Evolutionary conservation across 352 stramenopile species (phyloP).

Genomic region (Nothophytophthora sp.): DNA sequence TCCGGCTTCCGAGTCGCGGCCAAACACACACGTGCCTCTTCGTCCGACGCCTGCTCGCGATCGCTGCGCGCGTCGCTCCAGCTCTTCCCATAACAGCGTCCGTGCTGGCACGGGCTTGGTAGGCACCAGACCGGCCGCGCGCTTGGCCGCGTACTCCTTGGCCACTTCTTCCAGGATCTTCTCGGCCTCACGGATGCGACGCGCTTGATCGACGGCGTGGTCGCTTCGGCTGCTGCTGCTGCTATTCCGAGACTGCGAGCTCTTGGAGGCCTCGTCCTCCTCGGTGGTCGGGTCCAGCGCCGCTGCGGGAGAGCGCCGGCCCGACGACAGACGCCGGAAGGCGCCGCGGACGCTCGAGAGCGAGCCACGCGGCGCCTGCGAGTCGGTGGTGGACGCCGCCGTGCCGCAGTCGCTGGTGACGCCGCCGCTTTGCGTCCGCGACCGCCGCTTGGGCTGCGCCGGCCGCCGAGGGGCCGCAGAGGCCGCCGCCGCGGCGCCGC

Average conservation of each 20-base stretch:
- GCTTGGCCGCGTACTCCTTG: slow-evolving; percentile 82
- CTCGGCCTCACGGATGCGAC: slow-evolving; percentile 60
- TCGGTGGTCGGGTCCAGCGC: slow-evolving; percentile 18
- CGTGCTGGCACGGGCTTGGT: slow-evolving; percentile 68
- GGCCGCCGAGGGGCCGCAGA: neutral
- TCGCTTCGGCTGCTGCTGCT: slow-evolving; percentile 7
- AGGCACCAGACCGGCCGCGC: slow-evolving; percentile 70
- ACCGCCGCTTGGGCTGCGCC: slow-evolving; percentile 17
- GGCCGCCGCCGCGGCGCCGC: slow-evolving; percentile 6
- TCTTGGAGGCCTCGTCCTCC: slow-evolving; percentile 23
- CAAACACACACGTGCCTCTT: slow-evolving; percentile 71
- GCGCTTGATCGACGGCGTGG: slow-evolving; percentile 14
- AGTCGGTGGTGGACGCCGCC: slow-evolving; percentile 23
- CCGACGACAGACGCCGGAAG: neutral
- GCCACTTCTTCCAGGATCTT: slow-evolving; percentile 73
- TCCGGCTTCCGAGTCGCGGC: slow-evolving; percentile 33
- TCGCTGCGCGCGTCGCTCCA: slow-evolving; percentile 48
- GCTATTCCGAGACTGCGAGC: neutral
- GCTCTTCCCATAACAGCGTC: slow-evolving; percentile 82
- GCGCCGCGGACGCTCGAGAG: neutral
- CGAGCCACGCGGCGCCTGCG: slow-evolving; percentile 21
- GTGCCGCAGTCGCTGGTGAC: slow-evolving; percentile 36
- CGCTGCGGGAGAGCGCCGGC: slow-evolving; percentile 1
- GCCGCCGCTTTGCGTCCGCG: slow-evolving; percentile 30
- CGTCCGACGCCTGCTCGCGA: slow-evolving; percentile 29